Conservation (phyloP, 2,329 filamentous ascomycete species). For the Dothiorella sarmentorum region DNA sequence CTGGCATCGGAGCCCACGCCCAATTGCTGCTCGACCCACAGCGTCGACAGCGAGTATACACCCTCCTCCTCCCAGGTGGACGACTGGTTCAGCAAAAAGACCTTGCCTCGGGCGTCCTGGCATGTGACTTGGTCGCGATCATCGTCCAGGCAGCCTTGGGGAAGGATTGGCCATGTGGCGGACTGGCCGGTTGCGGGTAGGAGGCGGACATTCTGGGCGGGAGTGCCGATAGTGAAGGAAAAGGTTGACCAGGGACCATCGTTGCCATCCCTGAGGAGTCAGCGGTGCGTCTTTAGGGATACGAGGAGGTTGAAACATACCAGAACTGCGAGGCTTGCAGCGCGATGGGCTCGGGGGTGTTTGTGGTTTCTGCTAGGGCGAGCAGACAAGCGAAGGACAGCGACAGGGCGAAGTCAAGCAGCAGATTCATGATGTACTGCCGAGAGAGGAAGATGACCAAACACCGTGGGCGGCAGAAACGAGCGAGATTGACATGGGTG, state of each 20-base stretch:
- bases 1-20: constrained; percentile 27
- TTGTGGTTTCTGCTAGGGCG: not conserved
- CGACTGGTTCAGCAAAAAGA: constrained; percentile 32
- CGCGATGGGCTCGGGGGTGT: constrained; percentile 20
- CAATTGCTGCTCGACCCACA: constrained; percentile 26
- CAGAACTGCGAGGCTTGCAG: constrained; percentile 28
- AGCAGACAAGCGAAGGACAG: not conserved
- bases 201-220: constrained; percentile 29
- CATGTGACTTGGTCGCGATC: constrained; percentile 26
- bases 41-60: constrained; percentile 30
- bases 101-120: constrained; percentile 27
- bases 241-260: constrained; percentile 35
- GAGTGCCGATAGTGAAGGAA: constrained; percentile 29
- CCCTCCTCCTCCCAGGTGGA: constrained; percentile 33
- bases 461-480: not conserved
- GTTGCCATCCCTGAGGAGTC: constrained; percentile 27
- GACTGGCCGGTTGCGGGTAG: constrained; percentile 33
- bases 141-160: constrained; percentile 31
- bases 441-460: not conserved
- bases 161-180: constrained; percentile 34
- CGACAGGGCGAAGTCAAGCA: not conserved
- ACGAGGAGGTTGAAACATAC: constrained; percentile 18
- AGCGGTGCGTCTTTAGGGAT: not conserved
- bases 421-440: not conserved
- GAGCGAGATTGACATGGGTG: constrained; percentile 3